A percentile compares a stretch with the other conserved stretches of the same genome.
phyloP scores from a whole-genome alignment of 306 rosid species.

The Fragaria iinumae region DNA sequence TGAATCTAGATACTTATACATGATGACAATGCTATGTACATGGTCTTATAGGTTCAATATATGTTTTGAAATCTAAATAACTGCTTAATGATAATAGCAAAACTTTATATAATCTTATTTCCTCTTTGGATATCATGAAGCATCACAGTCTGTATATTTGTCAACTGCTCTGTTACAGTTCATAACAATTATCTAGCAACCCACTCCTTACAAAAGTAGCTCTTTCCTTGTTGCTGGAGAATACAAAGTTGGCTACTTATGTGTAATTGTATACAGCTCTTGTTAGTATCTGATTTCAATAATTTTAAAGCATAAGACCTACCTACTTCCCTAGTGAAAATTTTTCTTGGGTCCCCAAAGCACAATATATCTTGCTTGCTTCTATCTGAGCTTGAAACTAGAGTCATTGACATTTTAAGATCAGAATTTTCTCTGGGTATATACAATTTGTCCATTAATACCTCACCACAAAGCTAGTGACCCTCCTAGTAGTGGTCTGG shows the following conservation, averaged over 20 bases:
- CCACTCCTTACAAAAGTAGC: too few relatives aligned
- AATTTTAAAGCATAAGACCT: too few relatives aligned
- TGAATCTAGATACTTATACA: not conserved
- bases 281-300: not conserved
- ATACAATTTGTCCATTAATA: conserved; percentile 36
- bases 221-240: not conserved
- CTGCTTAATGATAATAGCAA: not conserved
- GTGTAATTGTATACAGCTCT: not conserved
- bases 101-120: not conserved
- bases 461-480: too few relatives aligned
- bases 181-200: too few relatives aligned
- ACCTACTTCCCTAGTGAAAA: too few relatives aligned
- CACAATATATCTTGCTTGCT: too few relatives aligned
- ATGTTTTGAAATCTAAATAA: not conserved
- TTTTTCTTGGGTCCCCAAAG: too few relatives aligned
- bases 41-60: not conserved
- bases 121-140: not conserved
- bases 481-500: not conserved
- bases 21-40: not conserved
- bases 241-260: not conserved
- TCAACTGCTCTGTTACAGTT: not conserved
- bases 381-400: too few relatives aligned
- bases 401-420: conserved; percentile 25
- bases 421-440: conserved; percentile 19
- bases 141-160: not conserved